Evolutionary conservation across 495 filamentous ascomycete genomes (phyloP).

Genomic region (Friedmanniomyces endolithicus): DNA sequence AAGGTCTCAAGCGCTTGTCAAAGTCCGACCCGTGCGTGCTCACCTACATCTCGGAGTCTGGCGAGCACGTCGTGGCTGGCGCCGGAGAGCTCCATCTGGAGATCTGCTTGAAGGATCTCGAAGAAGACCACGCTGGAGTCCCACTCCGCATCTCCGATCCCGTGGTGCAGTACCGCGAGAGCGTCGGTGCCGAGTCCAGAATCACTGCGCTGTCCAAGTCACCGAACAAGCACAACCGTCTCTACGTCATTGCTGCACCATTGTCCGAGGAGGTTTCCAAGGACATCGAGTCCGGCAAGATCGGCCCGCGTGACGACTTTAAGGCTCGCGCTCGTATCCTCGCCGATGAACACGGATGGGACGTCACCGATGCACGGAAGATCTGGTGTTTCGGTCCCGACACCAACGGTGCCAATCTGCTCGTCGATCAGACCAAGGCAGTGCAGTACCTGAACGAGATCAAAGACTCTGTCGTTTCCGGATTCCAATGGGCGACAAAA

Average conservation of each 20-base stretch:
- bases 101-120: slow-evolving; percentile 99
- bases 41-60: slow-evolving; percentile 73
- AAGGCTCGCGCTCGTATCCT: slow-evolving; percentile 95
- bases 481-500: slow-evolving; percentile 98
- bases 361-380: slow-evolving; percentile 99
- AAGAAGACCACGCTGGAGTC: slow-evolving; percentile 98
- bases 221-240: slow-evolving; percentile 99
- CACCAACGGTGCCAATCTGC: slow-evolving; percentile 91
- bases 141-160: slow-evolving; percentile 93
- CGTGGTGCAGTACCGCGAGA: slow-evolving; percentile 96
- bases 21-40: slow-evolving; percentile 99
- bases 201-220: slow-evolving; percentile 99
- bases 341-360: slow-evolving; percentile 96
- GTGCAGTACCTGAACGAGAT: slow-evolving; percentile 99
- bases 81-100: slow-evolving; percentile 98
- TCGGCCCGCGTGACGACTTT: slow-evolving; percentile 94
- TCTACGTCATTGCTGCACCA: slow-evolving; percentile 85
- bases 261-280: slow-evolving; percentile 79
- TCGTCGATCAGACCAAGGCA: slow-evolving; percentile 99
- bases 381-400: slow-evolving; percentile 99
- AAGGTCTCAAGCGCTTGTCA: slow-evolving; percentile 99
- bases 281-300: slow-evolving; percentile 85
- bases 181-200: slow-evolving; percentile 64
- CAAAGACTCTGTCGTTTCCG: slow-evolving; percentile 98
- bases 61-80: slow-evolving; percentile 98